Evolutionary conservation across 1,139 yeast species (phyloP).

Genomic region (Lodderomyces oxycetoniae): DNA sequence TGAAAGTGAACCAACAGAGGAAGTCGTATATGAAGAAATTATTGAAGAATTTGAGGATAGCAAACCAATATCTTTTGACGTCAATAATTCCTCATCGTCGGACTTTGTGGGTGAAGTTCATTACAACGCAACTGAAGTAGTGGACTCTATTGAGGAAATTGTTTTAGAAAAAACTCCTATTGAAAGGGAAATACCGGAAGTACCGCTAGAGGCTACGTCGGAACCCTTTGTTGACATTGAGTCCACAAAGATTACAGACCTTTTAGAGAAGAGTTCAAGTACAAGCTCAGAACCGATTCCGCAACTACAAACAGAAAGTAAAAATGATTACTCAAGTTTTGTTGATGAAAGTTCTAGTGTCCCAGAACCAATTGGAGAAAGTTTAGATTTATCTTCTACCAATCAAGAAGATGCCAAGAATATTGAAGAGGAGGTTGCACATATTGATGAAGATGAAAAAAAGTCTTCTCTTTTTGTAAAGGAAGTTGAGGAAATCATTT

Average conservation of each 20-base stretch:
- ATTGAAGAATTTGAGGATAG: conserved; percentile 6
- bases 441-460: not conserved
- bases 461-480: not conserved
- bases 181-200: conserved; percentile 1
- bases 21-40: conserved; percentile 1
- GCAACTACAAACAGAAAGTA: too few species aligned
- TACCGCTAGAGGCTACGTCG: not conserved
- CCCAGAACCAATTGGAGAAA: not conserved
- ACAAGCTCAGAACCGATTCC: not conserved
- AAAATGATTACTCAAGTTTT: too few species aligned
- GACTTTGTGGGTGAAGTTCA: not conserved
- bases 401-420: not conserved
- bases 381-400: not conserved
- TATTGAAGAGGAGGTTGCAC: not conserved
- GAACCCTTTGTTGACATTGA: not conserved
- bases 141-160: conserved; percentile 8
- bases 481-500: not conserved
- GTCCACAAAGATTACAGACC: not conserved
- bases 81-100: too few species aligned
- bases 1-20: not conserved
- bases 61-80: too few species aligned
- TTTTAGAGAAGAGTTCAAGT: not conserved
- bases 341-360: not conserved
- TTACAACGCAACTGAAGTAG: conserved; percentile 7
- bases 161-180: conserved; percentile 5